These are phyloP conservation scores for Drechslerella dactyloides DNA, from an alignment of 2,329 filamentous ascomycete species.

Conservation along the genomic window DNA sequence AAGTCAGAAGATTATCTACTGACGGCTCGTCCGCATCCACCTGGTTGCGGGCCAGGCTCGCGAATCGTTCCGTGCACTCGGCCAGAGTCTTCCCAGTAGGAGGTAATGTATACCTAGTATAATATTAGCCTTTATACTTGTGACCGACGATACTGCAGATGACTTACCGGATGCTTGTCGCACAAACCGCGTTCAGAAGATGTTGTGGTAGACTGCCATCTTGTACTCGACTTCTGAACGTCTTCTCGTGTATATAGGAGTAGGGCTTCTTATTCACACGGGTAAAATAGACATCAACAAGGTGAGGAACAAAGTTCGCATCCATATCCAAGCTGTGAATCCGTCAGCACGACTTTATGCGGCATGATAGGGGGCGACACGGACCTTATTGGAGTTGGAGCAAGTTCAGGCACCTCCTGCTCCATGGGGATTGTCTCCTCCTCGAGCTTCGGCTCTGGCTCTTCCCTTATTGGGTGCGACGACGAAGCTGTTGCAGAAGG, in stretches of 20 bases:
- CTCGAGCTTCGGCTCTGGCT: constrained; percentile 25
- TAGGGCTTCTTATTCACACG: constrained; percentile 83
- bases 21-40: constrained; percentile 82
- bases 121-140: constrained; percentile 58
- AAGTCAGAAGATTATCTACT: constrained; percentile 76
- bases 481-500: constrained; percentile 33
- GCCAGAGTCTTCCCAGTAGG: constrained; percentile 65
- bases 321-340: constrained; percentile 40
- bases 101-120: constrained; percentile 37
- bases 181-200: constrained; percentile 66
- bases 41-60: constrained; percentile 70
- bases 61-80: constrained; percentile 74
- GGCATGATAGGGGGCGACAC: constrained; percentile 1
- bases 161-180: constrained; percentile 68
- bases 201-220: constrained; percentile 69
- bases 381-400: constrained; percentile 50
- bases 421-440: constrained; percentile 50
- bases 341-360: not conserved
- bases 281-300: constrained; percentile 77
- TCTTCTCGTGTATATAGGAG: constrained; percentile 78
- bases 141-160: too few species aligned
- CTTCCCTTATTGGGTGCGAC: constrained; percentile 30
- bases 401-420: constrained; percentile 59
- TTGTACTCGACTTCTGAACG: constrained; percentile 74
- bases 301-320: constrained; percentile 42